Conservation (phyloP, 106 monocot genomes). For the Dendrobium chrysotoxum region DNA sequence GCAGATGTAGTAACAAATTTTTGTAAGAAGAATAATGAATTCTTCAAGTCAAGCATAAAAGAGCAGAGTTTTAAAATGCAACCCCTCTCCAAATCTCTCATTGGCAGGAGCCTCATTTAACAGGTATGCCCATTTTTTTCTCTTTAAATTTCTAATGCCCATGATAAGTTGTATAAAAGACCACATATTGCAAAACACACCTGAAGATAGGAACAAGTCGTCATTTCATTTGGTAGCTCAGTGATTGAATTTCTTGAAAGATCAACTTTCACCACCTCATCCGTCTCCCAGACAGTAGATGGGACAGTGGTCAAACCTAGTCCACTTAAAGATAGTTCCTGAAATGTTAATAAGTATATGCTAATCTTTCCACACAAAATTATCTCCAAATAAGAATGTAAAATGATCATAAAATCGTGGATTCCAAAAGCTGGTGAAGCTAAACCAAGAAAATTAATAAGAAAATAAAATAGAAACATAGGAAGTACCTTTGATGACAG, state of each 20-base stretch:
- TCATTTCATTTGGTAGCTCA: conserved; percentile 58
- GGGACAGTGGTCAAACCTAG: conserved; percentile 68
- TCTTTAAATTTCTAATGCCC: not conserved
- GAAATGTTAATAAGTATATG: not conserved
- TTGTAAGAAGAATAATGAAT: too few relatives aligned
- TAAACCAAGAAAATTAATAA: not conserved
- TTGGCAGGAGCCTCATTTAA: not conserved
- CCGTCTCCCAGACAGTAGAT: conserved; percentile 59
- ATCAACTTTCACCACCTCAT: conserved; percentile 76
- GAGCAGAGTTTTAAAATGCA: too few relatives aligned
- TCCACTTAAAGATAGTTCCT: conserved; percentile 84
- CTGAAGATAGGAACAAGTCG: conserved; percentile 63
- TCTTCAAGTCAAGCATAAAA: too few relatives aligned
- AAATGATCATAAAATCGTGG: not conserved
- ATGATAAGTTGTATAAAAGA: not conserved
- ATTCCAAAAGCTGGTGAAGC: not conserved
- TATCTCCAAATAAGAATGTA: not conserved
- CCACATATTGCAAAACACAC: conserved; percentile 17
- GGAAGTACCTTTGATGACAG: conserved; percentile 80
- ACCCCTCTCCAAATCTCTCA: not conserved
- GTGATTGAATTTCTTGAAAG: conserved; percentile 80
- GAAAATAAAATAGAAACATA: not conserved
- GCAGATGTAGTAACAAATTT: too few relatives aligned
- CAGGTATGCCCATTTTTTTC: not conserved
- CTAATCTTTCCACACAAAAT: not conserved